Base-by-base conservation (phyloP, 345 rosid species). In the Mercurialis annua region DNA sequence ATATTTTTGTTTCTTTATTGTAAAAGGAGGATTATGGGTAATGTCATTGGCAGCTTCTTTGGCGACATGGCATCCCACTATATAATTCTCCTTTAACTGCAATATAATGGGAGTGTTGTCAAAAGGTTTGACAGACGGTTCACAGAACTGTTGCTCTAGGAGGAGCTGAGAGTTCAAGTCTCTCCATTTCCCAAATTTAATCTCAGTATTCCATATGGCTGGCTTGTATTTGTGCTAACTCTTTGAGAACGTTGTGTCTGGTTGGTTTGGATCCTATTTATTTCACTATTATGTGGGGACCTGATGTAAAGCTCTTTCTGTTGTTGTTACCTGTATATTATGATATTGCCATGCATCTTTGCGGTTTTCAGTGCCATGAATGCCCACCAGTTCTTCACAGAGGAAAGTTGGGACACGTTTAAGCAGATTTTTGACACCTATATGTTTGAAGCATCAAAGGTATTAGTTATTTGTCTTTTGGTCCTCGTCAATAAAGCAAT, bases 71-170 rank as follows among this genome's bases (percentile, higher is more conserved):
- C 96, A 94, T 79, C 97, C 99, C 97, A 52, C 77, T 86, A 69
- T 76, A 76, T 87, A 85, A 80, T 87, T 83, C 85, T 76, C 84
- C 79, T 67, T 73, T 66, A 69, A 62, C 64, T 78, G 59, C 72
- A 71, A n/a, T n/a, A n/a, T n/a, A n/a, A 72, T 86, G 99, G 96
- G 95, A 94, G 92, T 94, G 99, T 82, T 94, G 99, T 91, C 99
- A 91, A 65, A 85, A 69, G 99, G 99, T 79, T 81, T 94, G 99
- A 94, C 99, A 69, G 87, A 76, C 95, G 81, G 99, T 91, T 89
- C 79, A 63, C 64, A 66, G 61, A 76, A 85, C 97, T 94, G 95
- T 90, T 81, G 90, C 86, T 89, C 87, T 76, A 71, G 81, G 78
- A 78, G 77, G 83, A 89, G 96, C 85, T 91, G 97, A 87, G 97